Evolutionary conservation across 305 asterid species (phyloP), one percentile per base, ranked within the genome.

Genomic region (Fraxinus baroniana): DNA sequence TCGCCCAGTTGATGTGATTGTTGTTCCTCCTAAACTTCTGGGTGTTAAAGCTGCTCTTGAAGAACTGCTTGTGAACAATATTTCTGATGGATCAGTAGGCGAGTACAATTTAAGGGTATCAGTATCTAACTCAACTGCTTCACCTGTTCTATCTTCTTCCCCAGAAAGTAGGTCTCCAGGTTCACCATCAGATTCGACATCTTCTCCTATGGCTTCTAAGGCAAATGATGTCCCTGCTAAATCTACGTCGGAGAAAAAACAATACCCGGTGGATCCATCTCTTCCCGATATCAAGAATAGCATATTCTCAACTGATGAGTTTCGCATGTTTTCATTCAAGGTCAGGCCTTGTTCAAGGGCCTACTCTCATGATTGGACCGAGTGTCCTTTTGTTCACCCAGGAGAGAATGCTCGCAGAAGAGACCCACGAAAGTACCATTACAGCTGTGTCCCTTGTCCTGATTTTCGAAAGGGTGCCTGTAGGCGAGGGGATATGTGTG

Each of bases 331-430:
- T 57, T 88, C 92, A 1, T 92, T 92, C 84, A 92, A 92, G 85
- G 92, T 92, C 55, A 78, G 93, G 68, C 94, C 93, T 17, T 92
- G 96, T 78, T 92, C 96, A 5, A 86, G 96, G 77, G 94, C 96
- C 44, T 92, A 92, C 62, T 92, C 96, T 71, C 96, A 92, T 75
- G 96, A 92, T 74, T 92, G 96, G 96, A 92, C 96, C 0, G 96
- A 92, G 89, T 92, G 96, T 41, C 96, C 94, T 8, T 92, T 92
- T 68, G 94, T 88, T 71, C 94, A 92, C 82, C 95, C 94, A 26
- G 95, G 95, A 4, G 95, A 92, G 84, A 92, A 92, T 74, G 96
- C 96, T 3, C 92, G 97, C 10, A 81, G 97, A 79, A 83, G 97
- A 46, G 97, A 92, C 82, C 97, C 94, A 8, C 79, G 94, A 35